A percentile compares a stretch with the other conserved stretches of the same genome.
Evolutionary conservation across 73 alveolate species (phyloP).

Genomic region (Tetrahymena malaccensis): DNA sequence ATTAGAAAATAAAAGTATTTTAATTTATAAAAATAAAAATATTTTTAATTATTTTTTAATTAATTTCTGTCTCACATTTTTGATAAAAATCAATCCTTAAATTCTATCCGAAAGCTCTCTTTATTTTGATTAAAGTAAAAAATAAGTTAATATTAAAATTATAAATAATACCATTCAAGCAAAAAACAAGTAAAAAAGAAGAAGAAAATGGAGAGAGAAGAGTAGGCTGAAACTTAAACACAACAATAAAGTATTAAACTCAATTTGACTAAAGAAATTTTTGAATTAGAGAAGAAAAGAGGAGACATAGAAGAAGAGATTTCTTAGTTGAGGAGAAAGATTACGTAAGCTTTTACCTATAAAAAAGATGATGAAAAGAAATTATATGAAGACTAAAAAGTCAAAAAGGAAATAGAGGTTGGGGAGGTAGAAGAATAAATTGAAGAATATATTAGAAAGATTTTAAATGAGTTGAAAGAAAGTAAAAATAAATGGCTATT

Average conservation of each 20-base stretch:
- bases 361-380: neutral
- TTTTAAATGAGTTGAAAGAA: neutral
- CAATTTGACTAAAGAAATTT: neutral
- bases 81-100: neutral
- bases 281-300: neutral
- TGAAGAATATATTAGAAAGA: neutral
- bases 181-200: neutral
- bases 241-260: neutral
- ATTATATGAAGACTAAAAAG: neutral
- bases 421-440: neutral
- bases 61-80: neutral
- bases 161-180: too few species aligned
- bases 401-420: neutral
- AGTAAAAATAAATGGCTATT: neutral
- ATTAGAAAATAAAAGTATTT: neutral
- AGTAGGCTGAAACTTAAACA: neutral
- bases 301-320: neutral
- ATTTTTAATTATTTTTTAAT: too few species aligned
- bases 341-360: neutral
- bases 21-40: too few species aligned
- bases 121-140: too few species aligned
- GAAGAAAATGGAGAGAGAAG: neutral
- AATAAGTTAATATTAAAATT: too few species aligned
- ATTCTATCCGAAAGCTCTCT: neutral
- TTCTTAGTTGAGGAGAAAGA: neutral